Conservation (phyloP, 169 alveolate genomes). For the Condylostoma magnum region DNA sequence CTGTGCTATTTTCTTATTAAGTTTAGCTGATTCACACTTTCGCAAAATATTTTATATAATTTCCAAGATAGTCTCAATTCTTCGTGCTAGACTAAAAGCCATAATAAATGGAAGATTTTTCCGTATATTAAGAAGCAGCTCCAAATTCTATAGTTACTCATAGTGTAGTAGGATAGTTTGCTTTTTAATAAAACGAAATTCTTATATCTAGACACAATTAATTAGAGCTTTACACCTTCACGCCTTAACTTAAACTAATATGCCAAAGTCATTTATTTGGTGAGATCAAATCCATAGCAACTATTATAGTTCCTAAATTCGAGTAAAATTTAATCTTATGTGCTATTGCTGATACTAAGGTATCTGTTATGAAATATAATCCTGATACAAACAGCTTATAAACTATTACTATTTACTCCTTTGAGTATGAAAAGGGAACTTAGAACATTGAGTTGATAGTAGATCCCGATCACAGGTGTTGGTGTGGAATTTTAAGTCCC, state of each 20-base stretch:
- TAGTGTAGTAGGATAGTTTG: background rate
- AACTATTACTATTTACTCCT: constrained; percentile 4
- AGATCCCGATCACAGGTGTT: constrained; percentile 24
- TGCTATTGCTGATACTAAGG: background rate
- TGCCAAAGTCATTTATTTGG: constrained; percentile 7
- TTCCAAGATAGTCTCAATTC: no score
- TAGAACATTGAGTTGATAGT: constrained; percentile 1
- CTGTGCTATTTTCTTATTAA: no score
- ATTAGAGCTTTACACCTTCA: constrained; percentile 6
- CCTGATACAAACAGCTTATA: background rate
- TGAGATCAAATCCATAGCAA: constrained; percentile 9
- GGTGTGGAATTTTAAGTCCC: background rate
- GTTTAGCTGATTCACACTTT: no score
- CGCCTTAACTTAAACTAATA: background rate
- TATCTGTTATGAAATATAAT: constrained; percentile 8
- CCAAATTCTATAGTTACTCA: background rate
- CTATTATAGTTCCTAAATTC: background rate
- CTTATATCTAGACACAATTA: constrained; percentile 3
- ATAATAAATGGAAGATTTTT: constrained; percentile 21
- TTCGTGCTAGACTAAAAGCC: no score
- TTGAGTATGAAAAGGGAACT: constrained; percentile 28
- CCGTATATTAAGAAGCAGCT: background rate
- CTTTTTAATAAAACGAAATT: background rate
- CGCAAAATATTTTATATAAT: no score
- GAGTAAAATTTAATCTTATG: constrained; percentile 2